Conservation (phyloP, 2,329 filamentous ascomycete genomes). For the Trichoderma polysporum region DNA sequence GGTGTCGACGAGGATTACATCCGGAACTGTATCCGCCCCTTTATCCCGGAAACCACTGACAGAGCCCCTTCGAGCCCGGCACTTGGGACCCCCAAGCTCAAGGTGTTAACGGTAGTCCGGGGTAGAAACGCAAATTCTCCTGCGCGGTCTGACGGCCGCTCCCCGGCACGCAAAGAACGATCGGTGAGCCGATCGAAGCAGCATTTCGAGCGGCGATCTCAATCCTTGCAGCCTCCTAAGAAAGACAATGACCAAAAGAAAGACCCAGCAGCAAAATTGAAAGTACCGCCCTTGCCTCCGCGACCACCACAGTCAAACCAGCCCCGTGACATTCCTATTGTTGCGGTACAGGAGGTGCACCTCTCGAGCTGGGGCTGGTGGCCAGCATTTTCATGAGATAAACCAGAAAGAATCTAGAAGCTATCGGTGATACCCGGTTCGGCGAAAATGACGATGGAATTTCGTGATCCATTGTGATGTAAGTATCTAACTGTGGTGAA, state of each 20-base stretch:
- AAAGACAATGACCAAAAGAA: constrained; percentile 18
- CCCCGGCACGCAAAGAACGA: constrained; percentile 28
- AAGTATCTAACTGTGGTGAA: constrained; percentile 12
- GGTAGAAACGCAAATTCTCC: constrained; percentile 22
- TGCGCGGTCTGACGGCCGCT: constrained; percentile 27
- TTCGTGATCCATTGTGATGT: not conserved
- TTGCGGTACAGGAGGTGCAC: constrained; percentile 31
- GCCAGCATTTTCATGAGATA: constrained; percentile 3
- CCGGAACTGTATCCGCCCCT: constrained; percentile 38
- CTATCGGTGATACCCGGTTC: not conserved
- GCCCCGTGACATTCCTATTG: constrained; percentile 31
- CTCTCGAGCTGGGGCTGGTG: constrained; percentile 21
- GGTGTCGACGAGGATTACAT: constrained; percentile 40
- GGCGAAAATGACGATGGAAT: not conserved
- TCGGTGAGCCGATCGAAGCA: constrained; percentile 22
- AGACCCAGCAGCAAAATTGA: not conserved
- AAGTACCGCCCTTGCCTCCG: constrained; percentile 29
- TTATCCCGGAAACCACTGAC: constrained; percentile 31
- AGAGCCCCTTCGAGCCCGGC: not conserved
- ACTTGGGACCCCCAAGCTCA: constrained; percentile 2
- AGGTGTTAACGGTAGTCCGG: not conserved
- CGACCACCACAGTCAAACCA: constrained; percentile 26
- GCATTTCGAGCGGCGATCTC: constrained; percentile 9
- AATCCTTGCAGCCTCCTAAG: constrained; percentile 10
- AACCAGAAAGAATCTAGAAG: not conserved